phyloP scores from a whole-genome alignment of 139 green algal genomes.

The Pleodorina starrii region DNA sequence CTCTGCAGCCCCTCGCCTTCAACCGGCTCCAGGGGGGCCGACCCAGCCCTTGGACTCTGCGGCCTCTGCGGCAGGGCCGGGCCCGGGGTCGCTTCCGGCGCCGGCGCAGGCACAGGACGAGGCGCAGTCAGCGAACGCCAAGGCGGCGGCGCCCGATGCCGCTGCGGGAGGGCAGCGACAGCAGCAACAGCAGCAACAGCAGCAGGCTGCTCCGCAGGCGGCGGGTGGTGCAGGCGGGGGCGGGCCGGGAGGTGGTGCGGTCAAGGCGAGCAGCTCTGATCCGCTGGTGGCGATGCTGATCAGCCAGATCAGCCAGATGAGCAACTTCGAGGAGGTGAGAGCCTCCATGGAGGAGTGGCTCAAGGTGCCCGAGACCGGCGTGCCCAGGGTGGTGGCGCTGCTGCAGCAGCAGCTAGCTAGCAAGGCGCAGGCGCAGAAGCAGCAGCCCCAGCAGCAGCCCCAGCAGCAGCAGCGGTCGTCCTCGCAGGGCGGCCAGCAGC shows the following conservation, averaged over 20 bases:
- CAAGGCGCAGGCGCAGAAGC: background rate
- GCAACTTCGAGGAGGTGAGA: background rate
- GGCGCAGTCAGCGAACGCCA: too few species aligned
- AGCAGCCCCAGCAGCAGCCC: conserved; percentile 26
- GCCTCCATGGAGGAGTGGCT: conserved; percentile 10
- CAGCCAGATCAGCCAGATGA: background rate
- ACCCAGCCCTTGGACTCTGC: too few species aligned
- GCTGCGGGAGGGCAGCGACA: too few species aligned
- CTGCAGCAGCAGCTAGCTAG: background rate
- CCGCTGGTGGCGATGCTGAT: conserved; percentile 14
- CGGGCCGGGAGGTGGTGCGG: background rate
- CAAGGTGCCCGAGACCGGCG: background rate
- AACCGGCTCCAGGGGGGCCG: too few species aligned
- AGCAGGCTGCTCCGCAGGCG: background rate
- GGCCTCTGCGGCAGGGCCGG: too few species aligned
- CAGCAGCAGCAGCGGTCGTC: conserved; percentile 17
- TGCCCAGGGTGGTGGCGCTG: background rate
- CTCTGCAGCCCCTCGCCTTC: too few species aligned
- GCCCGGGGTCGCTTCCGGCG: too few species aligned
- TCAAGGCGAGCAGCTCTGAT: background rate
- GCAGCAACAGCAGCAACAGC: background rate
- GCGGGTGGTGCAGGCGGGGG: background rate
- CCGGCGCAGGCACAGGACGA: too few species aligned
- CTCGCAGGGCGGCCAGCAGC: background rate
- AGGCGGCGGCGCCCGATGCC: too few species aligned